These are phyloP conservation scores for Kappamyces sp. DNA, from an alignment of 192 early-diverging fungal species.

Conservation along the genomic window DNA sequence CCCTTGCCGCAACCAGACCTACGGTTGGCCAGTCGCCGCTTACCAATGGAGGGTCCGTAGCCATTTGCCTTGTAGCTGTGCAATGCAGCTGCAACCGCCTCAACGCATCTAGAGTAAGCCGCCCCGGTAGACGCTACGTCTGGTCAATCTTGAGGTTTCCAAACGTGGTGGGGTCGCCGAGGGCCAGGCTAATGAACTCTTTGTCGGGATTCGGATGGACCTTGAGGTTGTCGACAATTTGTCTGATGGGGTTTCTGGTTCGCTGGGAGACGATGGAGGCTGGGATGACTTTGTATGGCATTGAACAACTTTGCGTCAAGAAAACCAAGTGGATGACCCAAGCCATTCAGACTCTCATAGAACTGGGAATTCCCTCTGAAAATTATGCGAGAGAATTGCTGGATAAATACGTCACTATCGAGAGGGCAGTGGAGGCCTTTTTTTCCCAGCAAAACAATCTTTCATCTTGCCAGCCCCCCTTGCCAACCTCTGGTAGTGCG, in stretches of 20 bases:
- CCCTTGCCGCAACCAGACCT: conserved; percentile 53
- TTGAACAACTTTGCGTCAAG: no score
- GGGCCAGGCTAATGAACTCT: conserved; percentile 61
- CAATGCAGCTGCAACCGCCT: conserved; percentile 66
- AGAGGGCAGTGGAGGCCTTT: no score
- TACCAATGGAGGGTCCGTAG: conserved; percentile 66
- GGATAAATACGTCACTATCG: no score
- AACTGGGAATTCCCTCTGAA: no score
- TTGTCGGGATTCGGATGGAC: conserved; percentile 52
- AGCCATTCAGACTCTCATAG: no score
- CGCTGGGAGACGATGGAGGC: conserved; percentile 61
- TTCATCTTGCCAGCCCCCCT: no score
- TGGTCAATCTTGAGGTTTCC: conserved; percentile 73
- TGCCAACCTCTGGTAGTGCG: no score
- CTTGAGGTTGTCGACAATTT: conserved; percentile 74
- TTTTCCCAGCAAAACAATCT: no score
- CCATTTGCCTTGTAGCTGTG: conserved; percentile 74
- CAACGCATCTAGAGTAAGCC: conserved; percentile 30
- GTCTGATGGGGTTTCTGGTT: conserved; percentile 83
- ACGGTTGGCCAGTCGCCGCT: conserved; percentile 79
- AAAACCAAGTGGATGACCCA: no score
- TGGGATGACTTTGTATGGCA: no score
- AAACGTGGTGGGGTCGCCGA: conserved; percentile 83
- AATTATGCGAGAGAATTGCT: no score
- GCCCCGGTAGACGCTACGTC: not conserved